Base-by-base conservation (phyloP, 129 eudicot species). In the Centella asiatica region DNA sequence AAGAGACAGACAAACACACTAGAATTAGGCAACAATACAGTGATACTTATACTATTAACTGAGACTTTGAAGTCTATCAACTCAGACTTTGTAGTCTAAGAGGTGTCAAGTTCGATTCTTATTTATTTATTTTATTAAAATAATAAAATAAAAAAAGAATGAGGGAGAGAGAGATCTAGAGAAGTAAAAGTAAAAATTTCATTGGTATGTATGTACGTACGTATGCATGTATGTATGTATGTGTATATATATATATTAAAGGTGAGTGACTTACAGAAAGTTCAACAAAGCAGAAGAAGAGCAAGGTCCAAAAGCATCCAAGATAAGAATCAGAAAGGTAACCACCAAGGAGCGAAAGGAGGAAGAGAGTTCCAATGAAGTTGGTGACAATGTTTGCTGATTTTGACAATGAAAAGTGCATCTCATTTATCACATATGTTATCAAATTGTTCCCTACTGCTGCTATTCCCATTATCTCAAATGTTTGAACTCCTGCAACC, bases 391-490 rank as follows among this genome's bases (percentile, higher is more conserved):
- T 76, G 69, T 93, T 93, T 34, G 99, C 99, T 6, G 99, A 73
- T 57, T 81, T 77, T 13, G 99, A 76, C 40, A 88, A 62, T 0
- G 99, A 74, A 69, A 70, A 87, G 74, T 93, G 99, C 99, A 93
- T 93, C 89, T 87, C 96, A 54, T 77, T 85, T 65, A 84, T 82
- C 66, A 88, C 81, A 64, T 93, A 93, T 17, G 95, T 87, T 72
- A 93, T 88, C 33, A 93, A 85, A 48, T 93, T 93, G 74, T 88
- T 93, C 62, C 96, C 99, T 60, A 87, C 96, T 28, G 99, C 99
- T 15, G 95, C 96, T 69, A 87, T 87, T 22, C 83, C 99, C 96
- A 93, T 87, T 76, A 84, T 93, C 81, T 93, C 99, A 72, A 87
- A 93, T 25, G 80, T 80, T 73, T 85, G 96, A 3, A 93, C 75